Conservation (phyloP, 2,329 filamentous ascomycete genomes). For the Helminthosporium solani region DNA sequence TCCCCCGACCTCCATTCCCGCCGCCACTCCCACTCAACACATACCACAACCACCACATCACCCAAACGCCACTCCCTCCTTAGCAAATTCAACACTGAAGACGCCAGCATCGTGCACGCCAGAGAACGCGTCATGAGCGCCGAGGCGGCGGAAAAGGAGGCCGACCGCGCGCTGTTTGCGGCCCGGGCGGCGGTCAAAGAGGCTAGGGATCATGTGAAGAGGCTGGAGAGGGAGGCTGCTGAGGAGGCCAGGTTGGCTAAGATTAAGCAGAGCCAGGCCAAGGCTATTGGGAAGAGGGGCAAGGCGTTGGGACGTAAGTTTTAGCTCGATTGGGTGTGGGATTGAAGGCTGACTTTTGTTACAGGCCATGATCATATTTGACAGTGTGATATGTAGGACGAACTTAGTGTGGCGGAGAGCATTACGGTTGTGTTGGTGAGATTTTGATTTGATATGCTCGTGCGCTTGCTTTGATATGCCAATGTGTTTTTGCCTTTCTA, state of each 20-base stretch:
- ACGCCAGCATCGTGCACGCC: conserved; percentile 63
- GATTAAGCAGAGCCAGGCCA: conserved; percentile 67
- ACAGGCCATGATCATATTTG: not conserved
- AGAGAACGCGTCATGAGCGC: conserved; percentile 63
- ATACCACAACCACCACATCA: conserved; percentile 22
- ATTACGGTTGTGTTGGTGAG: too few species aligned
- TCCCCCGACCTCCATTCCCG: conserved; percentile 27
- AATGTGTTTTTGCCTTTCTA: too few species aligned
- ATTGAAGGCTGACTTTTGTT: not conserved
- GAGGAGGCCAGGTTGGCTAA: conserved; percentile 57
- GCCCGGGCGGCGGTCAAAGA: conserved; percentile 61
- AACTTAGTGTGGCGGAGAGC: too few species aligned
- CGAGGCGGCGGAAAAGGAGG: conserved; percentile 64
- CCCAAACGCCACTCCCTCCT: conserved; percentile 41
- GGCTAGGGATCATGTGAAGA: conserved; percentile 63
- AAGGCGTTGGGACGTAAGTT: conserved; percentile 67
- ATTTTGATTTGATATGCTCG: too few species aligned
- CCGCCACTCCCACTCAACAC: conserved; percentile 35
- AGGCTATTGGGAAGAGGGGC: conserved; percentile 66
- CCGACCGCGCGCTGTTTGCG: conserved; percentile 62
- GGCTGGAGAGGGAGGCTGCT: conserved; percentile 63
- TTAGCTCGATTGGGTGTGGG: too few species aligned
- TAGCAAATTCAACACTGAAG: conserved; percentile 51
- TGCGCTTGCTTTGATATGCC: too few species aligned
- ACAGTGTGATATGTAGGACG: too few species aligned